Evolutionary conservation across 495 filamentous ascomycete species (phyloP).

Genomic region (Hypoxylon fuscum): DNA sequence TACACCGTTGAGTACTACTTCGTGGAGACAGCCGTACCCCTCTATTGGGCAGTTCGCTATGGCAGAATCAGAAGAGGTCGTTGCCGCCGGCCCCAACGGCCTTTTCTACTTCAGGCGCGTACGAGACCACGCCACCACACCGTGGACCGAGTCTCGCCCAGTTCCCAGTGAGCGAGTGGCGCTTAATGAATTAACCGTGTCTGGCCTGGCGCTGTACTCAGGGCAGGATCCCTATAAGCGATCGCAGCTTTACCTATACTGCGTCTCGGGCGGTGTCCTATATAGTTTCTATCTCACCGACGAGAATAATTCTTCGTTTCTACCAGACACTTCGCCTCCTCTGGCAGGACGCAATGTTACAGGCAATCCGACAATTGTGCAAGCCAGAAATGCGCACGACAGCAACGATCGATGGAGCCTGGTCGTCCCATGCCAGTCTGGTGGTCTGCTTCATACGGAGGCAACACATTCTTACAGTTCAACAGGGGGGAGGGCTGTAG

Average conservation of each 20-base stretch:
- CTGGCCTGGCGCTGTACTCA: constrained; percentile 22
- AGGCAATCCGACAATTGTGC: constrained; percentile 15
- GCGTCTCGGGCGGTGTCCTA: constrained; percentile 22
- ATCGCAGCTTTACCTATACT: constrained; percentile 25
- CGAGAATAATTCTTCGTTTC: constrained; percentile 13
- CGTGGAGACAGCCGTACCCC: constrained; percentile 31
- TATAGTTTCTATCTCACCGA: constrained; percentile 20
- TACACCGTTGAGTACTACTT: constrained; percentile 26
- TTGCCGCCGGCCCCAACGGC: constrained; percentile 28
- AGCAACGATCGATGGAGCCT: constrained; percentile 11
- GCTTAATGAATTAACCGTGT: constrained; percentile 31
- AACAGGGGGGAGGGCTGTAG: constrained; percentile 11
- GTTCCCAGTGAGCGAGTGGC: constrained; percentile 15
- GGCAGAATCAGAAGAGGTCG: constrained; percentile 23
- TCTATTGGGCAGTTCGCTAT: constrained; percentile 34
- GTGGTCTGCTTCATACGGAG: constrained; percentile 34
- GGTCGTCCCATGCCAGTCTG: constrained; percentile 36
- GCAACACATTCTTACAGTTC: constrained; percentile 2
- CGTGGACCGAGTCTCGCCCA: constrained; percentile 29
- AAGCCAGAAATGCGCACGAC: neutral
- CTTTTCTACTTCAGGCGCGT: constrained; percentile 36
- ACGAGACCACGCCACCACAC: constrained; percentile 27
- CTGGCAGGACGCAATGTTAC: constrained; percentile 9
- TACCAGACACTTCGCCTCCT: constrained; percentile 18
- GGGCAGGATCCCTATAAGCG: neutral